Base-by-base conservation (phyloP, 352 stramenopile genomes). In the Pythium utonaiense region DNA sequence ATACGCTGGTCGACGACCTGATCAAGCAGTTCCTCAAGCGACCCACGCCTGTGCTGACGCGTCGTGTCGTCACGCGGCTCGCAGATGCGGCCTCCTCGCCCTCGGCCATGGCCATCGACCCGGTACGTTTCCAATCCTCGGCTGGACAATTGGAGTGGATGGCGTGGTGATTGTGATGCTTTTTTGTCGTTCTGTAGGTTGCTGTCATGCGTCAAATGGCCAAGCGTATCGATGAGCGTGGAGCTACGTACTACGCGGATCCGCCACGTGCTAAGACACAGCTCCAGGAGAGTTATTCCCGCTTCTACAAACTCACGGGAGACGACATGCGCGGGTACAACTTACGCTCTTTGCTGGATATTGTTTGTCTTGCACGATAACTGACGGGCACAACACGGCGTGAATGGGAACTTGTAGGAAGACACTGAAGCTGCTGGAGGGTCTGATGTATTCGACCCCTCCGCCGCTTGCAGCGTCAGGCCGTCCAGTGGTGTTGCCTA, bases 261-360 rank as follows among this genome's bases (percentile, higher is more conserved):
- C 74, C 70, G 2, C 64, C 71, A 0, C 60, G 84, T 3, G 72
- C 80, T 7, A 83, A 78, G 14, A 71, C 66, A 30, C 70, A 72
- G 13, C 66, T 94, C 4, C 80, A 94, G n/a, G 80, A 91, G 56
- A 68, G 82, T 25, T 94, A 90, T 66, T 90, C 78, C 31, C 75
- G 83, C 22, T 88, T 92, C 58, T 76, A 89, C 64, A 83, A 86
- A 56, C 80, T 89, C 38, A 85, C 81, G 40, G 80, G 83, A 50
- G 66, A 88, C 27, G 77, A 91, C 58, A 88, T 85, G 66, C 88
- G 89, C 57, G 87, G 74, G 84, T 93, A 64, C 45, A 60, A 40
- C 14, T 24, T 17, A 12, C 25, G 24, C n/a, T n/a, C n/a, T n/a
- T 8, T 24, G 13, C 8, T 3, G 44, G 25, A 22, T 44, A 22